Base-by-base conservation (phyloP, 2,329 filamentous ascomycete genomes). In the Trichoderma brevicompactum region DNA sequence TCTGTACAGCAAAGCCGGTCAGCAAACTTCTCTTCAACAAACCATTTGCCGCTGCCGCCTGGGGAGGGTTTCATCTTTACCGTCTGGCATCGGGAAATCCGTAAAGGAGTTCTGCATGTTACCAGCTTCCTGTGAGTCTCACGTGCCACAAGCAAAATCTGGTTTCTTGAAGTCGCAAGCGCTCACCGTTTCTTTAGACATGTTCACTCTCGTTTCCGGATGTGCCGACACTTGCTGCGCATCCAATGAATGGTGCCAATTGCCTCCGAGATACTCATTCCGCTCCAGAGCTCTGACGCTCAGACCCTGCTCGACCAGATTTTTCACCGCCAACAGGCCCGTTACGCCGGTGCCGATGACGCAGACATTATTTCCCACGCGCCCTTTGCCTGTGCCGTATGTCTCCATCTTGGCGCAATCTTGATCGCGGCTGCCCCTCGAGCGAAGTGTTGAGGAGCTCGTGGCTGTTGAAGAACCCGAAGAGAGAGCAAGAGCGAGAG, bases 301-400 rank as follows among this genome's bases (percentile, higher is more conserved):
- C 55, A 80, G 79, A 4, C 79, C 79, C 68, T 80, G 79, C 65
- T 82, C 79, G 7, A 74, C 70, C 32, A 82, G 71, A 59, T 78
- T 78, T 68, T 82, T 82, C 61, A 79, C 69, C 12, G 79, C 73
- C 15, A 77, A 72, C 12, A 81, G 73, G 48, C 79, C 79, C 3
- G 78, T 70, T 1, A 72, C 73, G 13, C 78, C 77, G 7, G 71
- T 60, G 28, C 72, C 72, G 28, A 77, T 61, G 7, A 76, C 71
- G 17, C 73, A 74, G 10, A 76, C 70, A 49, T 72, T 67, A 3
- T 65, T 65, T 10, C 72, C 71, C 28, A 60, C 48, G 44, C 48
- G 36, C 55, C 46, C 41, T 46, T 53, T 59, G 23, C 55, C 55
- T 13, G 54, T 41, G 12, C 48, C 60, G 15, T 63, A 63, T 2